Evolutionary conservation across 1,139 yeast genomes (phyloP).

Genomic region (Suhomyces wounanorum): DNA sequence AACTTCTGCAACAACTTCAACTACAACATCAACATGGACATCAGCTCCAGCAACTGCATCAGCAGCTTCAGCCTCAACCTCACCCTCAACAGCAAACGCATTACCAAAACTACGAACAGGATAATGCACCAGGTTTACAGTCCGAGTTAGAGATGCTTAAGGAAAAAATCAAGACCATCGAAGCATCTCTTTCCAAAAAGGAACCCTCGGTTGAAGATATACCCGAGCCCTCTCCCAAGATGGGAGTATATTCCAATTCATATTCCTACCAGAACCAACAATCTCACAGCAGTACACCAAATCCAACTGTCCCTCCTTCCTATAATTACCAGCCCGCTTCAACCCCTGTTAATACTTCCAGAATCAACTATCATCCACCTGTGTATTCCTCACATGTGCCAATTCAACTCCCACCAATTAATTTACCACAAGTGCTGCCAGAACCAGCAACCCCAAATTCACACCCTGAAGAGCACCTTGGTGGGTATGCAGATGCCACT

Average conservation of each 20-base stretch:
- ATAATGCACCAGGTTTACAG: conserved; percentile 2
- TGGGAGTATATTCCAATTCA: conserved; percentile 1
- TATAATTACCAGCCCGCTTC: background rate
- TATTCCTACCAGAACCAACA: conserved; percentile 1
- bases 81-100: conserved; percentile 1
- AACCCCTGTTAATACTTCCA: background rate
- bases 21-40: background rate
- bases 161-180: conserved; percentile 44
- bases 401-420: conserved; percentile 16
- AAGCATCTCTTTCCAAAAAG: conserved; percentile 34
- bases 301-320: background rate
- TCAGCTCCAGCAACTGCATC: background rate
- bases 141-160: conserved; percentile 32
- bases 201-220: background rate
- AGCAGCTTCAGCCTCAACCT: background rate
- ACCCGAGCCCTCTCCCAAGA: conserved; percentile 1
- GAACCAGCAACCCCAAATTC: background rate
- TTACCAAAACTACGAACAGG: background rate
- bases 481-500: conserved; percentile 9
- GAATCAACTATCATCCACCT: background rate
- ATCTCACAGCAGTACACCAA: background rate
- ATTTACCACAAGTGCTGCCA: conserved; percentile 1
- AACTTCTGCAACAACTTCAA: background rate
- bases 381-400: conserved; percentile 8
- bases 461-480: background rate